These are phyloP conservation scores for Spathaspora sp. DNA, from an alignment of 1,139 yeast species.

Conservation along the genomic window DNA sequence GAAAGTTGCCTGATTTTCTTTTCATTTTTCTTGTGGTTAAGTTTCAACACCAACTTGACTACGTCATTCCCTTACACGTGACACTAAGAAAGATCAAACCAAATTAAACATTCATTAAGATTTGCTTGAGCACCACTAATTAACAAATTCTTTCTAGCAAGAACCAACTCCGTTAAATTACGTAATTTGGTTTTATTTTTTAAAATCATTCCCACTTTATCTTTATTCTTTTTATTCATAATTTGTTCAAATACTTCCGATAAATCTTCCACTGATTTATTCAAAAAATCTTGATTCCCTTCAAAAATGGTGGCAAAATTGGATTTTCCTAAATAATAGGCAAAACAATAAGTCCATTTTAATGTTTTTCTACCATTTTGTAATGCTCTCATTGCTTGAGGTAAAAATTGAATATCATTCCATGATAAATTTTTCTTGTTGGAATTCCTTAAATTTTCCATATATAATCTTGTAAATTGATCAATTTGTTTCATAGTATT, in stretches of 20 bases:
- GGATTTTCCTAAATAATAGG: conserved; percentile 59
- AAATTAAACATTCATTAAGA: conserved; percentile 25
- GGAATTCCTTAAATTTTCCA: conserved; percentile 42
- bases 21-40: too few species aligned
- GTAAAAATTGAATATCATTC: conserved; percentile 86
- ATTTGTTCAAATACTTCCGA: conserved; percentile 68
- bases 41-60: too few species aligned
- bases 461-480: conserved; percentile 54
- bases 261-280: conserved; percentile 74
- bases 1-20: too few species aligned
- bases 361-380: conserved; percentile 72
- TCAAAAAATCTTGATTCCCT: conserved; percentile 69
- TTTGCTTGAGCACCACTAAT: conserved; percentile 50
- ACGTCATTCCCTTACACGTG: too few species aligned
- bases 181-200: conserved; percentile 50
- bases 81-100: conserved; percentile 16
- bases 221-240: conserved; percentile 42
- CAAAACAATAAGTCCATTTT: conserved; percentile 90
- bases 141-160: conserved; percentile 48
- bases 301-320: conserved; percentile 64
- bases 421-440: conserved; percentile 54
- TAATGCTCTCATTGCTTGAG: conserved; percentile 66
- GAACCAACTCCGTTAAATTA: conserved; percentile 45
- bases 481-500: conserved; percentile 64
- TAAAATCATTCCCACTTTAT: conserved; percentile 39